Conservation (phyloP, 2,329 filamentous ascomycete genomes). For the Lecanicillium sp. region DNA sequence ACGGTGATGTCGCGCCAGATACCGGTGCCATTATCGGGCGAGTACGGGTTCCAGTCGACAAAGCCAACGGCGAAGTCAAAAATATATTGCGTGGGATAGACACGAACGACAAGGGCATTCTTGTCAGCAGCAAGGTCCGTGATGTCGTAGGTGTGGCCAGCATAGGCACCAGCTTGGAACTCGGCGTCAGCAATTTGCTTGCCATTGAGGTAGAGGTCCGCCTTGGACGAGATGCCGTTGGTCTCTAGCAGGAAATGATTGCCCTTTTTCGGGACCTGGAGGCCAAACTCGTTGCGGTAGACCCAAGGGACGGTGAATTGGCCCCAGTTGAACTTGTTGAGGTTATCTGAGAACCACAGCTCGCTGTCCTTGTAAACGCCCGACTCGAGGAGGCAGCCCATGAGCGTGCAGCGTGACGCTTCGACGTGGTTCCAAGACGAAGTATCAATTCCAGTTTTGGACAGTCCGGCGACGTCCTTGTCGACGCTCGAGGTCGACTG, state of each 20-base stretch:
- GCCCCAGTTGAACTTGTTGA: constrained; percentile 34
- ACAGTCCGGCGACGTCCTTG: constrained; percentile 33
- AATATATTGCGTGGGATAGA: constrained; percentile 53
- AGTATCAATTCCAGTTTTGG: constrained; percentile 37
- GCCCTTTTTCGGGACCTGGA: constrained; percentile 25
- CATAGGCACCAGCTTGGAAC: constrained; percentile 50
- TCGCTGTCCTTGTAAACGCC: constrained; percentile 45
- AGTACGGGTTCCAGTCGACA: constrained; percentile 57
- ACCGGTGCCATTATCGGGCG: constrained; percentile 57
- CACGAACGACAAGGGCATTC: constrained; percentile 49
- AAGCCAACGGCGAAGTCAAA: constrained; percentile 55
- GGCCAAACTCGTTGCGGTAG: constrained; percentile 47
- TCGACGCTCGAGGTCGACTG: constrained; percentile 36
- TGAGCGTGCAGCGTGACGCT: constrained; percentile 44
- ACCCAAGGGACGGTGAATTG: constrained; percentile 52
- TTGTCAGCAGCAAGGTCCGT: constrained; percentile 33
- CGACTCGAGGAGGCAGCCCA: constrained; percentile 50
- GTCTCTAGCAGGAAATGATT: constrained; percentile 49
- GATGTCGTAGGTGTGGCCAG: constrained; percentile 49
- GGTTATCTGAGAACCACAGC: constrained; percentile 50
- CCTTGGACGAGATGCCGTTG: constrained; percentile 54
- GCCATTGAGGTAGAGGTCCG: constrained; percentile 56
- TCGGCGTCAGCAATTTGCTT: constrained; percentile 41
- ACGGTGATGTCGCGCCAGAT: constrained; percentile 55
- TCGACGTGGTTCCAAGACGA: constrained; percentile 46